Base-by-base conservation (phyloP, 352 stramenopile genomes). In the Phytophthora pini region DNA sequence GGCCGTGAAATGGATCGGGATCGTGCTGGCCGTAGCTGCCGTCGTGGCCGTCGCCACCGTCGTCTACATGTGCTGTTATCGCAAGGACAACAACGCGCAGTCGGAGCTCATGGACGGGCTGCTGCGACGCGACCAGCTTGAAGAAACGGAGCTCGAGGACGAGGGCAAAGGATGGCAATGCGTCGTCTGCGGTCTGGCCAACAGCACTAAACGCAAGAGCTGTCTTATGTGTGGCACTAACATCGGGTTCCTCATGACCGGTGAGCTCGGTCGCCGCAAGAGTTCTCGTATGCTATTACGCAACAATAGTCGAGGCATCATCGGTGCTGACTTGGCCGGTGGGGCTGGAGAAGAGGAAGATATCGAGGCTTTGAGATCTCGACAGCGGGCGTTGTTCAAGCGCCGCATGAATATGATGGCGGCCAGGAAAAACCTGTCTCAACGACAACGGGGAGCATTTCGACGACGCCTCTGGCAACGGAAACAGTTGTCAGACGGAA, bases 171-270 rank as follows among this genome's bases (percentile, higher is more conserved):
- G 74, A 27, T 92, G 83, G 83, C 79, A 90, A 63, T 92, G 83
- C 76, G 72, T 92, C 34, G 80, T 92, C 22, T 92, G 83, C 39
- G 81, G 80, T 27, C 75, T 88, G 63, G 76, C 74, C 11, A 92
- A 92, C 66, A 62, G 50, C 26, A 24, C 67, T 17, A 61, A 49
- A 13, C 70, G 70, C 49, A 83, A 72, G 26, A 65, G 59, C 20
- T 92, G 83, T 46, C 67, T 92, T 55, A 90, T 92, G 81, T 92
- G 83, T 53, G 83, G 79, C 68, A 89, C 83, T 40, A 76, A 57
- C 69, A 74, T 73, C 24, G 56, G 54, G 1, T 78, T 80, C 55
- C 47, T 80, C 31, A 70, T 81, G 66, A 13, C 32, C 32, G 32
- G 34, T 2, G 60, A 53, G 48, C 66, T 89, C 1, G 61, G 66